Evolutionary conservation across 441 rosid species (phyloP).

Genomic region (Brassica balearica): DNA sequence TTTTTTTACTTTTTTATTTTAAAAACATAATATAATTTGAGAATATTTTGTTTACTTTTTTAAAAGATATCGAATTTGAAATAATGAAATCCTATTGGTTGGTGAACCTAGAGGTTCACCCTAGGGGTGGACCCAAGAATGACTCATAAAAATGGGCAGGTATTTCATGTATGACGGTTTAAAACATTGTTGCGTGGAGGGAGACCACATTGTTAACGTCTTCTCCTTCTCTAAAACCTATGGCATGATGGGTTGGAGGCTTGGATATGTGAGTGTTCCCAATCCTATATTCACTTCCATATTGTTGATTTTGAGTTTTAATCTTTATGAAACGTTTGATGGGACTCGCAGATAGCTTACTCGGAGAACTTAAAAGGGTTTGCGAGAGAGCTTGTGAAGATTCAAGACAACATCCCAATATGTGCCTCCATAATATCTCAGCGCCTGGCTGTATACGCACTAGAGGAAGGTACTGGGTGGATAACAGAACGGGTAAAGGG

Average conservation of each 20-base stretch:
- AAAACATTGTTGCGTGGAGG: constrained; percentile 89
- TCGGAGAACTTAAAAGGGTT: constrained; percentile 80
- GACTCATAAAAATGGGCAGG: too few relatives aligned
- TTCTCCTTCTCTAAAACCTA: constrained; percentile 99
- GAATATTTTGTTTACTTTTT: too few relatives aligned
- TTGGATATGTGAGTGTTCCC: constrained; percentile 43
- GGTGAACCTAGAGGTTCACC: too few relatives aligned
- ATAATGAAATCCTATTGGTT: too few relatives aligned
- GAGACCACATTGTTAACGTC: constrained; percentile 88
- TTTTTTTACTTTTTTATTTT: too few relatives aligned
- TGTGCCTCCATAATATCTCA: constrained; percentile 90
- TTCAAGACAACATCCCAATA: constrained; percentile 97
- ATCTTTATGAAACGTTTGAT: constrained; percentile 16
- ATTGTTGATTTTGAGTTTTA: background rate
- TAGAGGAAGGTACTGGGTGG: constrained; percentile 87
- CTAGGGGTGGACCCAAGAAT: too few relatives aligned
- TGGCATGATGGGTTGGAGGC: constrained; percentile 66
- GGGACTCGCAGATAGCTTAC: constrained; percentile 81
- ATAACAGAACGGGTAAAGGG: constrained; percentile 68
- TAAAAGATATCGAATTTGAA: too few relatives aligned
- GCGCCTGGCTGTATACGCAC: constrained; percentile 77
- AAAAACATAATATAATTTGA: background rate
- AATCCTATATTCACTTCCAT: background rate
- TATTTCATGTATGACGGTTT: constrained; percentile 58
- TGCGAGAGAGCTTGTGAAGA: constrained; percentile 73